Percentiles rank a stretch among this genome's conserved stretches.
Conservation (phyloP, 164 flowering plant species). For the Vitis rotundifolia region DNA sequence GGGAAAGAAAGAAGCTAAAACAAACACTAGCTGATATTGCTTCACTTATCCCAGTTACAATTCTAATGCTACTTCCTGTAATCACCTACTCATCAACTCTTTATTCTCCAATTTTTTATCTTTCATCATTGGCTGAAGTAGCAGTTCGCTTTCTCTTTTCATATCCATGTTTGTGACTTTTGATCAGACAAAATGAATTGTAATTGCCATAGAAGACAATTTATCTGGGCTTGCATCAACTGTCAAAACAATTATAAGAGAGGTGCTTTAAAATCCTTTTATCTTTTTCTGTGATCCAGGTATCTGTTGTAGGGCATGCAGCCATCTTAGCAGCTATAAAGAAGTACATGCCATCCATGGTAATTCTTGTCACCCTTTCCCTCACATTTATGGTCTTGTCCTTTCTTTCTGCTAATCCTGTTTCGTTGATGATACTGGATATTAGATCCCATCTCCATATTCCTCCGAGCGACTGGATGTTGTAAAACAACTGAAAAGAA, state of each 20-base stretch:
- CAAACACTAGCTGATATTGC: conserved; percentile 49
- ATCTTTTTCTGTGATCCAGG: conserved; percentile 26
- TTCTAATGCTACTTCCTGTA: conserved; percentile 78
- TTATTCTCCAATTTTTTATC: too few species aligned
- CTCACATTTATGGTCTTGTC: not conserved
- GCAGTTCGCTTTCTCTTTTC: too few species aligned
- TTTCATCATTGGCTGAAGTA: too few species aligned
- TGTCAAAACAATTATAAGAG: not conserved
- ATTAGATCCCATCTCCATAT: conserved; percentile 68
- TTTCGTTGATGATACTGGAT: not conserved
- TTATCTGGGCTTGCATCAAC: too few species aligned
- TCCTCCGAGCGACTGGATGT: conserved; percentile 44
- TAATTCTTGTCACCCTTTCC: conserved; percentile 19
- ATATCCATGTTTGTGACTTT: too few species aligned
- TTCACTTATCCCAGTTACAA: conserved; percentile 53
- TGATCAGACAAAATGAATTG: too few species aligned
- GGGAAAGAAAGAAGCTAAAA: conserved; percentile 48
- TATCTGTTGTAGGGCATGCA: conserved; percentile 68
- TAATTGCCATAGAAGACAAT: too few species aligned
- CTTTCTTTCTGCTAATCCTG: not conserved
- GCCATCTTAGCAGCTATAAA: conserved; percentile 67
- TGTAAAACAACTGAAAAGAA: conserved; percentile 61
- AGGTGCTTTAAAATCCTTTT: not conserved
- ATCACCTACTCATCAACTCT: conserved; percentile 14
- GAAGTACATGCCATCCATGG: conserved; percentile 61